Evolutionary conservation across 257 asterid species (phyloP).

Genomic region (Solanum stenotomum): DNA sequence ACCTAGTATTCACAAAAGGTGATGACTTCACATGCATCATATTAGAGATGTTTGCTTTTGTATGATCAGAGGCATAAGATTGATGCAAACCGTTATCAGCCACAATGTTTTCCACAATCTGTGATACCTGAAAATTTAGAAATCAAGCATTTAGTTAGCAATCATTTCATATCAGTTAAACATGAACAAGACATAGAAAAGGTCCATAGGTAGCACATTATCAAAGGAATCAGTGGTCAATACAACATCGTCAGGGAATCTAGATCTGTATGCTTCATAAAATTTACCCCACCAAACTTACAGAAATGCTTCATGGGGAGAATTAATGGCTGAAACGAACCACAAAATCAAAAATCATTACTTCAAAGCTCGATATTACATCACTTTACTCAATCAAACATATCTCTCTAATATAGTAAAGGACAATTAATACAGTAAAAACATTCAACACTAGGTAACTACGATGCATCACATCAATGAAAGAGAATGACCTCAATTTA

Average conservation of each 20-base stretch:
- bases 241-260: background rate
- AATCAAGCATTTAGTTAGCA: background rate
- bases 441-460: background rate
- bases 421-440: background rate
- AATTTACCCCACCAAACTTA: constrained; percentile 20
- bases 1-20: background rate
- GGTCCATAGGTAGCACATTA: constrained; percentile 10
- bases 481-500: background rate
- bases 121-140: background rate
- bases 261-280: constrained; percentile 3
- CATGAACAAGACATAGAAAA: background rate
- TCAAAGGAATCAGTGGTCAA: background rate
- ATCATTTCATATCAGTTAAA: background rate
- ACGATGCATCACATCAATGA: background rate
- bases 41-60: background rate
- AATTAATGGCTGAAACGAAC: constrained; percentile 1
- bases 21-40: background rate
- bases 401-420: background rate
- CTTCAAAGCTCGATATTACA: background rate
- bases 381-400: background rate
- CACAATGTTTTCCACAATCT: background rate
- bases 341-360: background rate
- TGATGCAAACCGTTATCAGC: background rate
- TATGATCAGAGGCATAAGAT: background rate
- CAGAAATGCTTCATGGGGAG: constrained; percentile 12